phyloP scores from a whole-genome alignment of 2,329 filamentous ascomycete species.

The Calonectria henricotiae region DNA sequence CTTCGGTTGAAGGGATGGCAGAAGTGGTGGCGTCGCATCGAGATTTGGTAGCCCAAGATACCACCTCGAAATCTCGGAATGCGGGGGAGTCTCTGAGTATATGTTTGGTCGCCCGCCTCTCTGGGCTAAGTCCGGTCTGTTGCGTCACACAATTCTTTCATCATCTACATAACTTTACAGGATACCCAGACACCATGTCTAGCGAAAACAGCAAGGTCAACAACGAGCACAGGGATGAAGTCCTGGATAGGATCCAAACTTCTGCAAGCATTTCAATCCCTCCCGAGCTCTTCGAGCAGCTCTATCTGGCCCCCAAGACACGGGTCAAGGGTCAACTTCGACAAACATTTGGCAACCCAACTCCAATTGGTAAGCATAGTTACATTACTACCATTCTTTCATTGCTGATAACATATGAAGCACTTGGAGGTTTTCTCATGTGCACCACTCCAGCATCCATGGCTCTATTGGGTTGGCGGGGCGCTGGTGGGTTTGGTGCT shows the following conservation, averaged over 20 bases:
- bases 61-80: neutral
- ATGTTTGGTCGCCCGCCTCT: conserved; percentile 32
- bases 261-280: conserved; percentile 65
- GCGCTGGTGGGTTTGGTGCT: conserved; percentile 53
- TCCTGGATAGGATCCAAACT: conserved; percentile 50
- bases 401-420: conserved; percentile 34
- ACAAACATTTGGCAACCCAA: conserved; percentile 69
- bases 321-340: conserved; percentile 64
- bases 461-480: conserved; percentile 53
- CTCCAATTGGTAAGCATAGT: conserved; percentile 59
- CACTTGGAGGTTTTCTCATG: conserved; percentile 53
- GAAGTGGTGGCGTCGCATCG: conserved; percentile 9
- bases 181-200: conserved; percentile 27
- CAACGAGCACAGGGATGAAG: conserved; percentile 42
- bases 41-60: conserved; percentile 16
- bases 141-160: neutral
- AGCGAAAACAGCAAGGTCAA: conserved; percentile 32
- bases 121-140: neutral
- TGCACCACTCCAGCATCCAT: conserved; percentile 55
- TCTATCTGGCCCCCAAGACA: conserved; percentile 67
- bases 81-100: conserved; percentile 29
- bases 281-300: conserved; percentile 69
- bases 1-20: conserved; percentile 33
- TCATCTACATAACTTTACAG: neutral
- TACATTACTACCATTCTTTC: rapidly evolving